Evolutionary conservation across 768 basidiomycete genomes (phyloP).

Genomic region (Boletus sp.): DNA sequence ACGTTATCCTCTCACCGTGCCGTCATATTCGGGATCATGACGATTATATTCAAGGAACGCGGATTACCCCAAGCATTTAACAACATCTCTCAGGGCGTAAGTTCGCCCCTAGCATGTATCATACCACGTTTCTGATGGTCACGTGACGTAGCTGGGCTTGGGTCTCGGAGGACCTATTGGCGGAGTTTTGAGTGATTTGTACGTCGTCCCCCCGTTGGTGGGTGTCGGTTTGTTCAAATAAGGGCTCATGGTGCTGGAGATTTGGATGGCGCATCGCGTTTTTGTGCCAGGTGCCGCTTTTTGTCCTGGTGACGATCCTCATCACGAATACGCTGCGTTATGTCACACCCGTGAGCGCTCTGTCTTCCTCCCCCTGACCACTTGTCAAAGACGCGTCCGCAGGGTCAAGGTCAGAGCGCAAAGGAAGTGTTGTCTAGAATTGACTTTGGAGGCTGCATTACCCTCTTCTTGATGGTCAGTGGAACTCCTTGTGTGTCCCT

Average conservation of each 20-base stretch:
- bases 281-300: constrained; percentile 65
- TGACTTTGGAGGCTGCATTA: constrained; percentile 68
- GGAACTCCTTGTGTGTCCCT: background rate
- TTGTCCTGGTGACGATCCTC: constrained; percentile 46
- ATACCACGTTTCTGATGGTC: background rate
- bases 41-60: background rate
- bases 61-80: constrained; percentile 45
- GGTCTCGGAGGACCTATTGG: constrained; percentile 25
- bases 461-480: constrained; percentile 56
- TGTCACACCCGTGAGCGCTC: constrained; percentile 52
- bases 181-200: constrained; percentile 20
- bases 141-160: constrained; percentile 16
- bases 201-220: background rate
- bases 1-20: background rate
- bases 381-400: background rate
- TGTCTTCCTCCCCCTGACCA: background rate
- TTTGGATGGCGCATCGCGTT: constrained; percentile 69
- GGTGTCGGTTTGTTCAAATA: background rate
- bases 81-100: constrained; percentile 14
- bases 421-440: constrained; percentile 73
- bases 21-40: background rate
- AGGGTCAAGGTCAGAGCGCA: constrained; percentile 65
- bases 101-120: background rate
- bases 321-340: constrained; percentile 56
- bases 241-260: background rate